phyloP scores from a whole-genome alignment of 2,329 filamentous ascomycete genomes.

The Talaromyces sp. region DNA sequence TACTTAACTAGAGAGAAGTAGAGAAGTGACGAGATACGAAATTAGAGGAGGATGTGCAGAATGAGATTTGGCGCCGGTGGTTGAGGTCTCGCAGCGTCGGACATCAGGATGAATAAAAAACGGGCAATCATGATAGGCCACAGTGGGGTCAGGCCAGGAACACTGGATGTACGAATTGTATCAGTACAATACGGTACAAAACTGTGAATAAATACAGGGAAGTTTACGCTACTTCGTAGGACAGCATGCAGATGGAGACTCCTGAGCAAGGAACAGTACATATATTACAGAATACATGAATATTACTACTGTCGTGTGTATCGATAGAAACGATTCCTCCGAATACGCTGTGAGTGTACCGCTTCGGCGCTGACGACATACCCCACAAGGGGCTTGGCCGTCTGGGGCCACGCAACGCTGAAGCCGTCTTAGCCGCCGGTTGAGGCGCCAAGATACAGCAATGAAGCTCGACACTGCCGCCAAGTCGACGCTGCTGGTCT shows the following conservation, averaged over 20 bases:
- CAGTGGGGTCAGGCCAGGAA: no score
- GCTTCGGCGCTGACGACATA: neutral
- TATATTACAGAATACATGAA: neutral
- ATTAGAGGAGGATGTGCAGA: neutral
- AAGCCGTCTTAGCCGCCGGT: neutral
- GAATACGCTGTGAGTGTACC: neutral
- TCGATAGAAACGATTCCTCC: neutral
- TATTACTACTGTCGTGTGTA: neutral
- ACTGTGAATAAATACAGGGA: no score
- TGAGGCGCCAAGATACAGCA: neutral
- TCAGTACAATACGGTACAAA: neutral
- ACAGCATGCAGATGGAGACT: no score
- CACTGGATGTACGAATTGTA: neutral
- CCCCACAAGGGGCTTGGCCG: neutral
- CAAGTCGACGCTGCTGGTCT: neutral
- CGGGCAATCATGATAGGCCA: neutral
- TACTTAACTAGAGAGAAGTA: neutral
- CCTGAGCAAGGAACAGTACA: neutral
- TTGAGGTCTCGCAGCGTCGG: no score
- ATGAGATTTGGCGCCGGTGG: neutral
- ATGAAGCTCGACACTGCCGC: neutral
- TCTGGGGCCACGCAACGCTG: neutral
- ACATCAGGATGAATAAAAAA: neutral
- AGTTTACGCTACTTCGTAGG: no score
- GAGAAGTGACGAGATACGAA: no score